phyloP scores from a whole-genome alignment of 139 green algal genomes.

The Chlamydomonas urium region DNA sequence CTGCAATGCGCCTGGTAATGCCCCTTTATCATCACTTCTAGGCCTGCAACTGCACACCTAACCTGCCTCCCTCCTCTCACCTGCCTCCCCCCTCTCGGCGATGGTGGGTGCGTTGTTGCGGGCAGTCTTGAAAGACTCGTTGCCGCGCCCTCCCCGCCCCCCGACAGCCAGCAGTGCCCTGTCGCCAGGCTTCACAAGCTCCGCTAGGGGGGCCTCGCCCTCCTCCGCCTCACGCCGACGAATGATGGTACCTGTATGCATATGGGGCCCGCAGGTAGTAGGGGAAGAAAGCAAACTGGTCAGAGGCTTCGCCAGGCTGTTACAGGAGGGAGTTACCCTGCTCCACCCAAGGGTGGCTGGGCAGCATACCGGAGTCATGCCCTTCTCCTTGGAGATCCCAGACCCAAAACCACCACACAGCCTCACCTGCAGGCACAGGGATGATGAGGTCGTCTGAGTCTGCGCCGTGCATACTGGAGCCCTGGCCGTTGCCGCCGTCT shows the following conservation, averaged over 20 bases:
- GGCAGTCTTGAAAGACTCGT: constrained; percentile 87
- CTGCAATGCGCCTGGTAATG: too few relatives aligned
- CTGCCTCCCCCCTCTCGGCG: constrained; percentile 61
- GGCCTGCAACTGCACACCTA: too few relatives aligned
- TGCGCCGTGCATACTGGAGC: constrained; percentile 62
- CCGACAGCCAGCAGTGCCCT: constrained; percentile 72
- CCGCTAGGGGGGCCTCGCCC: constrained; percentile 20
- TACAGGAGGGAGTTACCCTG: too few relatives aligned
- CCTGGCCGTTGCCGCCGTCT: constrained; percentile 41
- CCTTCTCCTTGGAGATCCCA: too few relatives aligned
- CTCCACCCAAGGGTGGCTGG: too few relatives aligned
- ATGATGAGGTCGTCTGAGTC: constrained; percentile 76
- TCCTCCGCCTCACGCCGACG: constrained; percentile 47
- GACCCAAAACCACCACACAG: too few relatives aligned
- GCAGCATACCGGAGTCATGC: too few relatives aligned
- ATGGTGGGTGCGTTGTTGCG: constrained; percentile 79
- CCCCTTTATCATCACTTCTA: too few relatives aligned
- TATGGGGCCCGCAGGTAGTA: too few relatives aligned
- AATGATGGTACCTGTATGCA: constrained; percentile 78
- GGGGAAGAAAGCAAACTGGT: constrained; percentile 77
- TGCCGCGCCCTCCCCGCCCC: constrained; percentile 87
- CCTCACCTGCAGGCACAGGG: constrained; percentile 66
- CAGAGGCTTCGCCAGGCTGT: constrained; percentile 58
- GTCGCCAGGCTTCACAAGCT: constrained; percentile 49
- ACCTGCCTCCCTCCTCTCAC: constrained; percentile 58